phyloP scores from a whole-genome alignment of 1,284 basidiomycete species.

The Blastosporella zonata region DNA sequence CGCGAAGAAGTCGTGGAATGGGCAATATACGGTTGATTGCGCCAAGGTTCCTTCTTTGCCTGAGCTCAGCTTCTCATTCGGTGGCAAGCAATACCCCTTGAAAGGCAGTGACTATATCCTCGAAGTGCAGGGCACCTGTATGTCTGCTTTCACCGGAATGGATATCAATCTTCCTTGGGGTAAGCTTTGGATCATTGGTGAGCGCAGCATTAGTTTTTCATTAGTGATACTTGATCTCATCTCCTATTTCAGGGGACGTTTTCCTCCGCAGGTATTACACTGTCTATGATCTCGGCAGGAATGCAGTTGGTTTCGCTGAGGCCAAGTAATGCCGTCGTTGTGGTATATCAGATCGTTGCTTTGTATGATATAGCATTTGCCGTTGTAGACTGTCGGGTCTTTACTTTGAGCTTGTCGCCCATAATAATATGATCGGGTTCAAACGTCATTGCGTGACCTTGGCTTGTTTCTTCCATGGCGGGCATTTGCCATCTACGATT shows the following conservation, averaged over 20 bases:
- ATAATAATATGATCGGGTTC: too few species aligned
- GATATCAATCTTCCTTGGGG: slow-evolving; percentile 90
- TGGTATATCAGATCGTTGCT: background rate
- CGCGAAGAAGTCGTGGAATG: slow-evolving; percentile 90
- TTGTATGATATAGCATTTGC: background rate
- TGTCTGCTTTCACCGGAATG: slow-evolving; percentile 91
- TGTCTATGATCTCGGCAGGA: slow-evolving; percentile 84
- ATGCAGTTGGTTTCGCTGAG: slow-evolving; percentile 86
- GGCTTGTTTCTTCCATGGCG: slow-evolving; percentile 1
- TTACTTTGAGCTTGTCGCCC: slow-evolving; percentile 18
- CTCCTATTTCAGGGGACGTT: slow-evolving; percentile 56
- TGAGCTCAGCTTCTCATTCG: slow-evolving; percentile 84
- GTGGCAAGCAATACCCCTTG: slow-evolving; percentile 77
- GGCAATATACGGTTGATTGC: slow-evolving; percentile 93
- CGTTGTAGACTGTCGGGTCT: background rate
- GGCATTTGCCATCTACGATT: background rate
- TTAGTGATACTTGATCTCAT: slow-evolving; percentile 11
- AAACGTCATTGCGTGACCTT: background rate
- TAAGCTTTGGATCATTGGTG: slow-evolving; percentile 92
- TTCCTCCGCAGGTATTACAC: slow-evolving; percentile 89
- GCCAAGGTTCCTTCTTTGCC: slow-evolving; percentile 80
- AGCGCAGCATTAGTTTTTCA: slow-evolving; percentile 24
- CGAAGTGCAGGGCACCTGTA: slow-evolving; percentile 86
- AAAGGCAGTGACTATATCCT: slow-evolving; percentile 88
- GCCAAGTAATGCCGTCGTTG: background rate